Percentiles rank a stretch among this genome's conserved stretches.
Evolutionary conservation across 495 filamentous ascomycete genomes (phyloP).

Genomic region (Hyaloscypha hepaticicola): DNA sequence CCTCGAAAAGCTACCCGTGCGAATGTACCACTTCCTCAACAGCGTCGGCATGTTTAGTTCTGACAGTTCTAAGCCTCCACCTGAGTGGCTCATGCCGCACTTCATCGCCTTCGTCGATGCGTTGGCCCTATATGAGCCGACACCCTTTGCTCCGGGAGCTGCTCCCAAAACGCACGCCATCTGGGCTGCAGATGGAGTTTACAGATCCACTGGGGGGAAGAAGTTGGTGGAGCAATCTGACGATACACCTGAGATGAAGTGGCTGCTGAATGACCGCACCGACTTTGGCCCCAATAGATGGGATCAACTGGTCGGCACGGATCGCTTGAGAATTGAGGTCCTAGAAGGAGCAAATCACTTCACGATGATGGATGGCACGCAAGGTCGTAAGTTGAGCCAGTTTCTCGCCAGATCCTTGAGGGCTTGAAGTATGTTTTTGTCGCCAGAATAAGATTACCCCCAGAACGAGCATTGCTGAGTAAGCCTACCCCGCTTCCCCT

Average conservation of each 20-base stretch:
- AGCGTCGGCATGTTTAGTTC: constrained; percentile 11
- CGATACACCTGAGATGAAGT: constrained; percentile 11
- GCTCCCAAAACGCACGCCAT: constrained; percentile 1
- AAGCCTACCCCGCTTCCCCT: too few relatives aligned
- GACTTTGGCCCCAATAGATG: constrained; percentile 14
- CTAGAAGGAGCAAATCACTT: constrained; percentile 15
- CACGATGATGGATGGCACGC: constrained; percentile 11
- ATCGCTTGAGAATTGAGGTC: not conserved
- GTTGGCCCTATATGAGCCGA: not conserved
- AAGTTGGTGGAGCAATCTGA: not conserved
- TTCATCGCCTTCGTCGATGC: constrained; percentile 1
- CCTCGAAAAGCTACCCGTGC: constrained; percentile 1
- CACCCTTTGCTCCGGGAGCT: not conserved
- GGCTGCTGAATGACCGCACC: constrained; percentile 6
- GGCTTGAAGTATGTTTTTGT: too few relatives aligned
- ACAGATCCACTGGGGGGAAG: not conserved
- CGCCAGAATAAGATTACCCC: too few relatives aligned
- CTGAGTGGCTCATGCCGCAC: constrained; percentile 11
- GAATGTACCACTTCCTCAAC: constrained; percentile 5
- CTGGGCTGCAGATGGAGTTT: constrained; percentile 5
- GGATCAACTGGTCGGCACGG: constrained; percentile 1
- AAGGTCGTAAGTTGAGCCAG: too few relatives aligned
- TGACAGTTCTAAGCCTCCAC: not conserved
- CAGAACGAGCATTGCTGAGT: too few relatives aligned
- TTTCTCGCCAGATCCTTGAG: too few relatives aligned